Percentiles rank a stretch among this genome's conserved stretches.
These are phyloP conservation scores for Crithidia bombi DNA, from an alignment of 208 protist species.

Conservation along the genomic window DNA sequence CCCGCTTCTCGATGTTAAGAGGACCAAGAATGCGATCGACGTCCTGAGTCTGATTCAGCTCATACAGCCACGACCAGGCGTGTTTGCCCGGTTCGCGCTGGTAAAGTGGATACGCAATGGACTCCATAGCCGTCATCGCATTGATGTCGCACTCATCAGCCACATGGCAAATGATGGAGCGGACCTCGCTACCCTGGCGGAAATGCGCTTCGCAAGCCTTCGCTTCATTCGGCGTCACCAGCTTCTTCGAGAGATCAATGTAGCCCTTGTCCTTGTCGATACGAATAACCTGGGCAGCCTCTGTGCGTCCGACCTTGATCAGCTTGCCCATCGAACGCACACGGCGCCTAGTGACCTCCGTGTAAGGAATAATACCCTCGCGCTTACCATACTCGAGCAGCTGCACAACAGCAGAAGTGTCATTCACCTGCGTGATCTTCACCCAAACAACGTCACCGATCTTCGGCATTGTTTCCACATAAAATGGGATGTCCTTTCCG, in stretches of 20 bases:
- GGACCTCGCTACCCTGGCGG: constrained; percentile 96
- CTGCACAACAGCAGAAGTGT: constrained; percentile 93
- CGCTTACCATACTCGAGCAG: constrained; percentile 99
- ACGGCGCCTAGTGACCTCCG: constrained; percentile 96
- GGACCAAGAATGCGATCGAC: constrained; percentile 74
- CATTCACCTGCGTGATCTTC: constrained; percentile 92
- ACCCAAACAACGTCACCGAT: constrained; percentile 98
- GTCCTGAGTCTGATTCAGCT: constrained; percentile 75
- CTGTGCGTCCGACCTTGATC: constrained; percentile 97
- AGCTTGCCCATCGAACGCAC: constrained; percentile 99
- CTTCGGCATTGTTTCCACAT: constrained; percentile 90
- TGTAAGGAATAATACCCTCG: constrained; percentile 99
- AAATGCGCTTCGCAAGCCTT: constrained; percentile 94
- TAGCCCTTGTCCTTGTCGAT: constrained; percentile 99
- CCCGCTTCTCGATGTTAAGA: constrained; percentile 67
- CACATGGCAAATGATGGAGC: constrained; percentile 97
- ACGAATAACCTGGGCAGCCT: constrained; percentile 97
- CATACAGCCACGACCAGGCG: constrained; percentile 78
- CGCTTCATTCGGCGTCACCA: constrained; percentile 95
- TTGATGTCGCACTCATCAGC: constrained; percentile 83
- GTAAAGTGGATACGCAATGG: constrained; percentile 97
- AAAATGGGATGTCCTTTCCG: constrained; percentile 74
- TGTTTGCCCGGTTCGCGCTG: constrained; percentile 72
- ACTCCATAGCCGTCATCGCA: constrained; percentile 85
- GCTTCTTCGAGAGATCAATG: constrained; percentile 99